Evolutionary conservation across 2,329 filamentous ascomycete genomes (phyloP).

Genomic region (Fusarium sp.): DNA sequence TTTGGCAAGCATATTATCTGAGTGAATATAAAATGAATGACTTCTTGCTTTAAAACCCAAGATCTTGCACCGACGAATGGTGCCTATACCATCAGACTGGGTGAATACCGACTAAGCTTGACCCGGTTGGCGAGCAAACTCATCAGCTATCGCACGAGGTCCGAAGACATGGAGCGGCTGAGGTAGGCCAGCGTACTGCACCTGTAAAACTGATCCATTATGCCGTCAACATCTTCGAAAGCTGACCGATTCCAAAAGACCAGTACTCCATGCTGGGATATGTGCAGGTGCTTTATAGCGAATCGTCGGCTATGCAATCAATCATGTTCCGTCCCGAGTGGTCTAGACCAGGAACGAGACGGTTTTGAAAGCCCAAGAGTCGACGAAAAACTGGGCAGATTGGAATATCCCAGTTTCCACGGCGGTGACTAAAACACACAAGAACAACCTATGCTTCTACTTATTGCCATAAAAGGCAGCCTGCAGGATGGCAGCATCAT

Average conservation of each 20-base stretch:
- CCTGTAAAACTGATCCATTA: slow-evolving; percentile 4
- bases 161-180: slow-evolving; percentile 2
- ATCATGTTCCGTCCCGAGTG: slow-evolving; percentile 9
- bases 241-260: not conserved
- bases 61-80: slow-evolving; percentile 22
- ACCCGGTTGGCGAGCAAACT: slow-evolving; percentile 3
- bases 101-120: not conserved
- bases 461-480: slow-evolving; percentile 46
- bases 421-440: not conserved
- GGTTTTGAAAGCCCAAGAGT: slow-evolving; percentile 1
- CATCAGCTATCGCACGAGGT: slow-evolving; percentile 19
- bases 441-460: slow-evolving; percentile 16
- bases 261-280: not conserved
- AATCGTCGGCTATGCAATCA: not conserved
- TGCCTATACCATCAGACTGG: slow-evolving; percentile 14
- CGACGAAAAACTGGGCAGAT: not conserved
- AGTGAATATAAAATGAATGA: slow-evolving; percentile 41
- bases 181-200: slow-evolving; percentile 6
- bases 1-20: slow-evolving; percentile 44
- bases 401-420: not conserved
- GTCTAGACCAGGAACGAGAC: slow-evolving; percentile 21
- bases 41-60: slow-evolving; percentile 38
- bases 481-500: slow-evolving; percentile 50
- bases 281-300: not conserved
- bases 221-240: not conserved